Conservation (phyloP, 2,329 filamentous ascomycete species). For the Aureobasidium sp. region DNA sequence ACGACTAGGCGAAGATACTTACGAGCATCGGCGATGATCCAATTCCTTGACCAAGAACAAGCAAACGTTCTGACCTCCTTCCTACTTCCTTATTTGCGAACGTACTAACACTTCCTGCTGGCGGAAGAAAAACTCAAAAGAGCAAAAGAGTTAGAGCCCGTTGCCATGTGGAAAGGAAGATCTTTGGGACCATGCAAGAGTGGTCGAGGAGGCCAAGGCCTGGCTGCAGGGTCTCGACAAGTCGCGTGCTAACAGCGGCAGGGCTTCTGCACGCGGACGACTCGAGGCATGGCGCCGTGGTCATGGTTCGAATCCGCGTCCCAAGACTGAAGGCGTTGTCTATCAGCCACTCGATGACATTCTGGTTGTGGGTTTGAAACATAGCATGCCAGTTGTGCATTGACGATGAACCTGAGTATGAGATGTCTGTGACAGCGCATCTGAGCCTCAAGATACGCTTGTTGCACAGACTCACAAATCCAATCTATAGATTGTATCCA, state of each 20-base stretch:
- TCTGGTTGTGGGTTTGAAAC: neutral
- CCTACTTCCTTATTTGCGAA: neutral
- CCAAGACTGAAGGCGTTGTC: neutral
- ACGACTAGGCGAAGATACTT: neutral
- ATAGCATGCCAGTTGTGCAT: neutral
- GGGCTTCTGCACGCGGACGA: slow-evolving; percentile 5
- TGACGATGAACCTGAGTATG: neutral
- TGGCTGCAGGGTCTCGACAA: neutral
- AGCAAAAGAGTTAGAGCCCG: neutral
- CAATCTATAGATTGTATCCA: neutral
- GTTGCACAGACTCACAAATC: neutral
- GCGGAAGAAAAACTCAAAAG: neutral
- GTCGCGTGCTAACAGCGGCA: slow-evolving; percentile 7
- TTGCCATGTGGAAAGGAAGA: neutral
- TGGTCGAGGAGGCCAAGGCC: neutral
- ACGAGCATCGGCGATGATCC: neutral
- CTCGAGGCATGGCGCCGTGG: neutral
- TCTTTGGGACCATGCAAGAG: neutral
- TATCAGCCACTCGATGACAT: neutral
- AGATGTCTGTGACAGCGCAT: neutral
- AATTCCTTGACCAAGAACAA: neutral
- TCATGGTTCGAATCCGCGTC: neutral
- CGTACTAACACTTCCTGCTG: neutral
- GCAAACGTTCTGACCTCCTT: neutral
- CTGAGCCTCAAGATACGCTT: neutral